These are phyloP conservation scores for Rhypophila decipiens DNA, from an alignment of 495 filamentous ascomycete genomes.

Conservation along the genomic window DNA sequence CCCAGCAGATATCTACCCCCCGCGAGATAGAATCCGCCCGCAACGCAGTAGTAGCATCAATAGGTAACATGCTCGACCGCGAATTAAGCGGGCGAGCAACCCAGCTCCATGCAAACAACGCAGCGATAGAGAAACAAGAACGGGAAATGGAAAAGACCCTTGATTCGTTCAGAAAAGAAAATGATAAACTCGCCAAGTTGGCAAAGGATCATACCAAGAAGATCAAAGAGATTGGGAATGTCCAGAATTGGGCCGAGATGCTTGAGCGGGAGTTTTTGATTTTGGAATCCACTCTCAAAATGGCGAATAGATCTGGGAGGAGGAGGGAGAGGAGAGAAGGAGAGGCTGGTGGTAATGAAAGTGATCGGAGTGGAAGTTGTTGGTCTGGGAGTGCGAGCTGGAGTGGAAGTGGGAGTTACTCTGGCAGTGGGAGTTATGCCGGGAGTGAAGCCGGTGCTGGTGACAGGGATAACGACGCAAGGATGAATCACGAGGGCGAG, in stretches of 20 bases:
- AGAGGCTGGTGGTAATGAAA: conserved; percentile 26
- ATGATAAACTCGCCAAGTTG: conserved; percentile 60
- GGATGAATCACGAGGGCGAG: conserved; percentile 3
- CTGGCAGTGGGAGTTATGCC: conserved; percentile 4
- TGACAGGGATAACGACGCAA: neutral
- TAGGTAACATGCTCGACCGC: conserved; percentile 65
- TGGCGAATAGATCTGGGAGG: no score
- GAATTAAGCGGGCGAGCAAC: conserved; percentile 66
- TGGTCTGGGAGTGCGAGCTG: conserved; percentile 18
- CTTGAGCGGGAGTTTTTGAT: conserved; percentile 85
- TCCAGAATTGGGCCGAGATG: conserved; percentile 98
- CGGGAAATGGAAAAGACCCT: conserved; percentile 59
- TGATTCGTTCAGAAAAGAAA: conserved; percentile 61
- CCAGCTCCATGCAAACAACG: conserved; percentile 68
- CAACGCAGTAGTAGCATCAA: conserved; percentile 69
- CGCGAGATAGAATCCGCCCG: conserved; percentile 56
- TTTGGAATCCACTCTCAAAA: conserved; percentile 76
- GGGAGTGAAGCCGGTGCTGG: conserved; percentile 5
- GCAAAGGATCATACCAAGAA: conserved; percentile 61
- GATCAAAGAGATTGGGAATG: conserved; percentile 88
- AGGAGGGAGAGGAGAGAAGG: conserved; percentile 37
- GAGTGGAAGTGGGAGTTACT: conserved; percentile 19
- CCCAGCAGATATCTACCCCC: no score
- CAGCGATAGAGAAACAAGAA: conserved; percentile 66
- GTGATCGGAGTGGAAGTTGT: conserved; percentile 22